Base-by-base conservation (phyloP, 495 filamentous ascomycete genomes). In the Xylaria acuta region DNA sequence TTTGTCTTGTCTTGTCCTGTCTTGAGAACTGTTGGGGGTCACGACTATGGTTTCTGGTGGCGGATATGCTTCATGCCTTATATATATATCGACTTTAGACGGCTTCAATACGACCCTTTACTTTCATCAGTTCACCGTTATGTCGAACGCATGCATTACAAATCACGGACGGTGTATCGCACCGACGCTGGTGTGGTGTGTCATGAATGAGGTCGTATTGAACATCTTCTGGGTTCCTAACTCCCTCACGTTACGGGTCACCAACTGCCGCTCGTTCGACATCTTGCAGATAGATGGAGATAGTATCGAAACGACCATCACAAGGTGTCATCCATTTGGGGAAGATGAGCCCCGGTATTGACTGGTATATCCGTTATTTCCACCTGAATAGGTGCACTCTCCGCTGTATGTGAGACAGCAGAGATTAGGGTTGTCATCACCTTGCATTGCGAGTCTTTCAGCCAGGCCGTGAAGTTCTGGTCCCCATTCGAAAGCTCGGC, bases 281-380 rank as follows among this genome's bases (percentile, higher is more conserved):
- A n/a, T 40, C 12, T 64, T 51, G 43, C 63, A 27, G 60, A 25
- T 16, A 18, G 32, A 30, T 64, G 40, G 41, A 64, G 62, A 45
- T 47, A 7, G 27, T 47, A n/a, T 49, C 51, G 51, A 27, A 27
- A 54, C 11, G 11, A 45, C 32, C 22, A 47, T 47, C 62, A 16
- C 6, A 64, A 59, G 25, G 32, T n/a, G n/a, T 59, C 7, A 34
- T 60, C 32, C 14, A n/a, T 38, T 18, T n/a, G 49, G 30, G n/a
- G n/a, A n/a, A n/a, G n/a, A n/a, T 65, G 41, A 40, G n/a, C 25
- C 8, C 16, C 38, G 22, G 38, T n/a, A 1, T 64, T 18, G 36
- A 64, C 63, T 45, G 8, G 16, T 53, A 67, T 25, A 12, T 67
- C 45, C 43, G 45, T 11, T 53, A 53, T 38, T 7, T 25, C 22